These are phyloP conservation scores for Fusarium odoratissimum DNA, from an alignment of 2,329 filamentous ascomycete species.

Conservation along the genomic window DNA sequence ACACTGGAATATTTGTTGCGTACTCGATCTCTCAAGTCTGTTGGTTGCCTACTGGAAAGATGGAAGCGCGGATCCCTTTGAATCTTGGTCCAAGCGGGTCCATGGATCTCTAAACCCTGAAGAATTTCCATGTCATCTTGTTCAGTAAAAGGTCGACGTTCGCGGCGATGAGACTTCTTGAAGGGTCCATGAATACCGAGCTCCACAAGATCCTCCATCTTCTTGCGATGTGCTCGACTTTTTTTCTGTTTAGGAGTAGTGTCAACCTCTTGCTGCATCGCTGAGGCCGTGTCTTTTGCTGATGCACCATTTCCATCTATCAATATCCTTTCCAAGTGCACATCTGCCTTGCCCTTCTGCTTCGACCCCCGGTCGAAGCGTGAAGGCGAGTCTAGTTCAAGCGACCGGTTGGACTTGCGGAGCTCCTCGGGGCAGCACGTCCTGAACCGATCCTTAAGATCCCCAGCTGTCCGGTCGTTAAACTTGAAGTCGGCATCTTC, in stretches of 20 bases:
- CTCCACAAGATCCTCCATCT: conserved; percentile 65
- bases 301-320: conserved; percentile 56
- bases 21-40: conserved; percentile 71
- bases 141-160: conserved; percentile 70
- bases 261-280: conserved; percentile 48
- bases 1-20: conserved; percentile 72
- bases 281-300: conserved; percentile 43
- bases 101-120: conserved; percentile 68
- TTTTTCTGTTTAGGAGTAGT: conserved; percentile 58
- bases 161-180: conserved; percentile 69
- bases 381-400: conserved; percentile 40
- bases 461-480: conserved; percentile 69
- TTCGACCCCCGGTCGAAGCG: conserved; percentile 44
- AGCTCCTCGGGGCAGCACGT: conserved; percentile 74
- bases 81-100: conserved; percentile 74
- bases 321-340: conserved; percentile 68
- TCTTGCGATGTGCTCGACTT: conserved; percentile 66
- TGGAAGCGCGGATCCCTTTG: conserved; percentile 69
- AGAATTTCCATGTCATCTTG: conserved; percentile 73
- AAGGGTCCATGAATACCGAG: conserved; percentile 73
- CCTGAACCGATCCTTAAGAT: conserved; percentile 74
- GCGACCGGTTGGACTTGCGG: conserved; percentile 54
- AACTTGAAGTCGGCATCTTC: conserved; percentile 71
- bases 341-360: conserved; percentile 58
- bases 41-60: conserved; percentile 69